Evolutionary conservation across 768 basidiomycete genomes (phyloP), one percentile per base, ranked within the genome.

Genomic region (Hericium erinaceus): DNA sequence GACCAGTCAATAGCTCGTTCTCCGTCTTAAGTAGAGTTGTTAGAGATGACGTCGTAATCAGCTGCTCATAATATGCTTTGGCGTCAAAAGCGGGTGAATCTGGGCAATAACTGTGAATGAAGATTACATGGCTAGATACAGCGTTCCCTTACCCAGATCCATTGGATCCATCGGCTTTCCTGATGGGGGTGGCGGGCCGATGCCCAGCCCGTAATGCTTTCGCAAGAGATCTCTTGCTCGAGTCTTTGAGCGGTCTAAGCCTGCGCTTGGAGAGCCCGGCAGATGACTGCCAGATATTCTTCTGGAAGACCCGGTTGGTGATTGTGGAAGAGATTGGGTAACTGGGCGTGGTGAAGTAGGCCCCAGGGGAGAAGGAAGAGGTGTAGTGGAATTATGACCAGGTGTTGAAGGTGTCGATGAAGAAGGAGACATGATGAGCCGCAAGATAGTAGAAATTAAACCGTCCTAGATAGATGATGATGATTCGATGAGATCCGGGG

Each of bases 81-180:
- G 92, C 84, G 64, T 94, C 88, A 65, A 94, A 94, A 8, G 81
- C 83, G 18, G 82, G 70, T 0, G 92, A 92, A 69, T 94, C 92
- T 92, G 41, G 37, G 37, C 40, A 24, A 22, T 61, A 54, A 65
- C 41, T 48, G n/a, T 60, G 56, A 50, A 41, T 59, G 12, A 41
- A 33, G 6, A 8, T 33, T 33, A 33, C 33, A 33, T 33, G 33
- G 33, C 33, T 22, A 22, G 22, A 22, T 22, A 22, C 22, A 22
- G 22, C 2, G 22, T 22, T 22, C 22, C 22, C 22, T 58, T 63
- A 83, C 89, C 88, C 58, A 93, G 72, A 64, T 90, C 88, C 87
- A 92, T 89, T 13, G 89, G 87, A 68, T 92, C 91, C 55, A 77
- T 75, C 37, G 72, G 73, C 41, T 77, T 79, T 33, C 81, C 82